A percentile compares a stretch with the other conserved stretches of the same genome.
Evolutionary conservation across 2,329 filamentous ascomycete genomes (phyloP).

Genomic region (Colletotrichum salicis): DNA sequence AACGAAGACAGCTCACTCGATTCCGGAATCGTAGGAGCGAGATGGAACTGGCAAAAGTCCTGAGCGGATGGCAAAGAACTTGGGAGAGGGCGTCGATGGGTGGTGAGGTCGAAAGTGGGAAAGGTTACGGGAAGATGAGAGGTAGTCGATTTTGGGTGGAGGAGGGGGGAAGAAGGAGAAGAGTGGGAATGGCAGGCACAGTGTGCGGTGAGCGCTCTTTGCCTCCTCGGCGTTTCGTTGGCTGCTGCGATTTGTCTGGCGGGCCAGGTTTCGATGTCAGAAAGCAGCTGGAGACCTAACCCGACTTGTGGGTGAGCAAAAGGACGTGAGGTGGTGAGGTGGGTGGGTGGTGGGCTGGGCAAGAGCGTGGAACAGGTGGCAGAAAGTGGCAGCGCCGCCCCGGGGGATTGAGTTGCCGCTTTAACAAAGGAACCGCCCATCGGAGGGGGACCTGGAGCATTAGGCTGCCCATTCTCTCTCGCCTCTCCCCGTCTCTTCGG

Average conservation of each 20-base stretch:
- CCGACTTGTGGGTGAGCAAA: slow-evolving; percentile 35
- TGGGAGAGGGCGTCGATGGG: slow-evolving; percentile 36
- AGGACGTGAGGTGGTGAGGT: slow-evolving; percentile 18
- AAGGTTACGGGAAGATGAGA: slow-evolving; percentile 37
- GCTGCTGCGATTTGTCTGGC: slow-evolving; percentile 26
- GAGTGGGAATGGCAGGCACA: slow-evolving; percentile 36
- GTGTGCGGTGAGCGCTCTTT: slow-evolving; percentile 30
- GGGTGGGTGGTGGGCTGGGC: background rate
- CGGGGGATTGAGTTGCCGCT: slow-evolving; percentile 28
- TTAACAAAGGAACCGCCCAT: slow-evolving; percentile 15
- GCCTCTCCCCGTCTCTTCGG: slow-evolving; percentile 13
- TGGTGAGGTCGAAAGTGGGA: slow-evolving; percentile 37
- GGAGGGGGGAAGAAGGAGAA: slow-evolving; percentile 39
- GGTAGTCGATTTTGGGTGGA: slow-evolving; percentile 37
- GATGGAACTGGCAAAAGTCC: slow-evolving; percentile 35
- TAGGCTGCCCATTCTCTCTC: too few species aligned
- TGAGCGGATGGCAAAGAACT: slow-evolving; percentile 36
- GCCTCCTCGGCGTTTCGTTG: slow-evolving; percentile 20
- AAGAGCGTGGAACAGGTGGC: slow-evolving; percentile 26
- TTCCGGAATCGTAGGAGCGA: slow-evolving; percentile 36
- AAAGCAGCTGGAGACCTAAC: slow-evolving; percentile 34
- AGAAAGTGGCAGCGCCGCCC: slow-evolving; percentile 27
- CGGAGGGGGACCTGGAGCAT: background rate
- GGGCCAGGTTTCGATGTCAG: slow-evolving; percentile 30
- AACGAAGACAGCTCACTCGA: slow-evolving; percentile 36